Percentiles rank a stretch among this genome's conserved stretches.
phyloP scores from a whole-genome alignment of 2,329 filamentous ascomycete species.

The Claviceps monticola region DNA sequence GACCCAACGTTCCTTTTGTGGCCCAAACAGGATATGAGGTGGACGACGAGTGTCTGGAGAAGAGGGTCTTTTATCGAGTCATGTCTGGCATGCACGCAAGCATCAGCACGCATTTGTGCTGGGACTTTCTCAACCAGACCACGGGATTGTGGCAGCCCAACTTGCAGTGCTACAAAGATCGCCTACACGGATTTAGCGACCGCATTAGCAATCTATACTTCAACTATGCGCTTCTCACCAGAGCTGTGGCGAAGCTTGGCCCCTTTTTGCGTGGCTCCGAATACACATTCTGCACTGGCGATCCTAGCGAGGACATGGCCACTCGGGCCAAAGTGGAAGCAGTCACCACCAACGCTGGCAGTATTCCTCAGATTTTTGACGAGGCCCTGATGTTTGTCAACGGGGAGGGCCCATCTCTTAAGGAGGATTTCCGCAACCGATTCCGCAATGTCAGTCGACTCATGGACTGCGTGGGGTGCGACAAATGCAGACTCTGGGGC shows the following conservation, averaged over 20 bases:
- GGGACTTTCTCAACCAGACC: constrained; percentile 89
- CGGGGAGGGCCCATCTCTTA: constrained; percentile 60
- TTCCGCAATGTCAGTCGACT: constrained; percentile 93
- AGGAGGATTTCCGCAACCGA: constrained; percentile 93
- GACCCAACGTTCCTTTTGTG: constrained; percentile 43
- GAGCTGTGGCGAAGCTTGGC: constrained; percentile 80
- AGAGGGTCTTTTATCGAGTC: constrained; percentile 94
- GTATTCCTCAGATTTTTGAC: constrained; percentile 74
- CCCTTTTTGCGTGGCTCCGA: constrained; percentile 52
- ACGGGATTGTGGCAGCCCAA: constrained; percentile 92
- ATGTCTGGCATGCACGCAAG: constrained; percentile 97
- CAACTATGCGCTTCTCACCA: constrained; percentile 91
- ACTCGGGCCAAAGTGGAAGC: constrained; percentile 74
- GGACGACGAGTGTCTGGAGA: constrained; percentile 90
- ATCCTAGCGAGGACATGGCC: constrained; percentile 59
- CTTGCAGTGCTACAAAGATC: constrained; percentile 69
- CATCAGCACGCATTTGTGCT: constrained; percentile 91
- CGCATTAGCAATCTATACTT: constrained; percentile 97
- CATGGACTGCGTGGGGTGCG: constrained; percentile 98
- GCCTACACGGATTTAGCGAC: constrained; percentile 76
- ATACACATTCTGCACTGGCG: constrained; percentile 89
- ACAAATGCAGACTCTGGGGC: constrained; percentile 96
- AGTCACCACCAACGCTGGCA: constrained; percentile 57
- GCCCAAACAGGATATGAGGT: constrained; percentile 55
- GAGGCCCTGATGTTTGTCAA: constrained; percentile 91